phyloP scores from a whole-genome alignment of 225 moss, liverwort and hornwort genomes.

The Pseudisothecium myosuroides region DNA sequence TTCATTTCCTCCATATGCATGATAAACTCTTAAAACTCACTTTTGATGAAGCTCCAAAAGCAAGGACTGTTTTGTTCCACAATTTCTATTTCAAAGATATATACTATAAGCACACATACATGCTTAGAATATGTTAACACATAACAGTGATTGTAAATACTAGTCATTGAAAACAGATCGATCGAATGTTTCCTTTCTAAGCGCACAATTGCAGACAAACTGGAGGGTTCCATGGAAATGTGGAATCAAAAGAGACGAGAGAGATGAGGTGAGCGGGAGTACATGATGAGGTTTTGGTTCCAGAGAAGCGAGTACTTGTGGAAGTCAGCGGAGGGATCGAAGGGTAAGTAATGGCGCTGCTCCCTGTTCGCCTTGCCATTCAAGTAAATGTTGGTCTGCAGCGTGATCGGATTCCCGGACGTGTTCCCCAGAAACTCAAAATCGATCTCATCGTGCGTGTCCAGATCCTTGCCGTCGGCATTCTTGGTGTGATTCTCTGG shows the following conservation, averaged over 20 bases:
- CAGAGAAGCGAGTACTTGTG: conserved; percentile 68
- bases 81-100: neutral
- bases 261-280: neutral
- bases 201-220: neutral
- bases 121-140: too few species aligned
- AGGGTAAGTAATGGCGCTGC: conserved; percentile 48
- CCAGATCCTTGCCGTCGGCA: neutral
- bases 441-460: conserved; percentile 65
- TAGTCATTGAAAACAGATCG: neutral
- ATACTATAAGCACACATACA: neutral
- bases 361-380: conserved; percentile 35
- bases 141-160: neutral
- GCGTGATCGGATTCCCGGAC: conserved; percentile 50
- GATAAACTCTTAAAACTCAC: neutral
- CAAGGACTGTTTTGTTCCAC: neutral
- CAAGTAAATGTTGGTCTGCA: conserved; percentile 53
- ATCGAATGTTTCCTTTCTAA: neutral
- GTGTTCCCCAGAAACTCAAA: conserved; percentile 74
- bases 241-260: neutral
- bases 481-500: neutral
- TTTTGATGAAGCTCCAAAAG: neutral
- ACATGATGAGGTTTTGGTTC: conserved; percentile 62
- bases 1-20: neutral
- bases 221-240: neutral
- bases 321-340: conserved; percentile 47